These are phyloP conservation scores for Actinidia arguta DNA, from an alignment of 179 eudicot genomes.

Conservation along the genomic window DNA sequence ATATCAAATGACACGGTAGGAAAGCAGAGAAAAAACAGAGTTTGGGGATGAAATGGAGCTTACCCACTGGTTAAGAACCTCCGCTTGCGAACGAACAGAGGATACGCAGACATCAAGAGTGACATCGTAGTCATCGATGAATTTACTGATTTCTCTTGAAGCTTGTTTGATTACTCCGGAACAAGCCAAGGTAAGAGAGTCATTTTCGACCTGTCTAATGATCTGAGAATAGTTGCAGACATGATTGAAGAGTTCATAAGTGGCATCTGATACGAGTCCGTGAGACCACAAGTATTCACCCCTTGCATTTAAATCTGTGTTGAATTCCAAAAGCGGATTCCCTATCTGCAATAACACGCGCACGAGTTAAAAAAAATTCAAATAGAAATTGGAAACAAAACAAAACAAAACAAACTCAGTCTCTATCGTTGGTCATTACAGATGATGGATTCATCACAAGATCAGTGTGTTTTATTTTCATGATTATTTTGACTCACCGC, in stretches of 20 bases:
- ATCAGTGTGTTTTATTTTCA: too few relatives aligned
- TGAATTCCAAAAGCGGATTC: constrained; percentile 88
- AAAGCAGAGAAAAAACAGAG: not conserved
- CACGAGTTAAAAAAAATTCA: not conserved
- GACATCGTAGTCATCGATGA: constrained; percentile 73
- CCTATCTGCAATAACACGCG: constrained; percentile 60
- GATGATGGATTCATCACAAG: too few relatives aligned
- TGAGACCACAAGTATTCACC: constrained; percentile 93
- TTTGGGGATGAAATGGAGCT: not conserved
- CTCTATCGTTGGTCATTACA: too few relatives aligned
- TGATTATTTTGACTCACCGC: constrained; percentile 64
- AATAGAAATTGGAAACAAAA: not conserved
- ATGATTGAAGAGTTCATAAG: constrained; percentile 60
- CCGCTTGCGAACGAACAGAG: constrained; percentile 63
- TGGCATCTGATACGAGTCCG: constrained; percentile 83
- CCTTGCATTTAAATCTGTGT: constrained; percentile 83
- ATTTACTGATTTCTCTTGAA: constrained; percentile 65
- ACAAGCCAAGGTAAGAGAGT: constrained; percentile 64
- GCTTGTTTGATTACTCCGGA: constrained; percentile 51
- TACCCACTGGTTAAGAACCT: constrained; percentile 64
- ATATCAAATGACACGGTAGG: not conserved
- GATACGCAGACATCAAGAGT: constrained; percentile 88
- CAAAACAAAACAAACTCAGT: too few relatives aligned
- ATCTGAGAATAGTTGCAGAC: constrained; percentile 82
- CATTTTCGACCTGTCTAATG: constrained; percentile 56